A percentile compares a stretch with the other conserved stretches of the same genome.
These are phyloP conservation scores for Chytriomyces hyalinus DNA, from an alignment of 192 early-diverging fungal genomes.

Conservation along the genomic window DNA sequence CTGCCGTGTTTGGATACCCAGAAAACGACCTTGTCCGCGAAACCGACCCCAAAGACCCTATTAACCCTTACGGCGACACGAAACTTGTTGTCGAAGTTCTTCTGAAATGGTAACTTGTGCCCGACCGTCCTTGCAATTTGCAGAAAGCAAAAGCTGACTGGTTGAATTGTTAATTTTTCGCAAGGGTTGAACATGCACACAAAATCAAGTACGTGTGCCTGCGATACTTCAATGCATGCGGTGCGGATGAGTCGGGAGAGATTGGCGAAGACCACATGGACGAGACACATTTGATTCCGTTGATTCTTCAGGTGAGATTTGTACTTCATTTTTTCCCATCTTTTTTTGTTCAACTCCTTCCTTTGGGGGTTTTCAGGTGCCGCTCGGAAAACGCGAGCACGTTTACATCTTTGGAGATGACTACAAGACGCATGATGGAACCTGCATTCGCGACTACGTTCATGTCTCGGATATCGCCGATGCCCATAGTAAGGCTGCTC, in stretches of 20 bases:
- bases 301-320: conserved; percentile 67
- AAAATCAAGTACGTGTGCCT: conserved; percentile 57
- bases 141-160: not conserved
- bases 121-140: not conserved
- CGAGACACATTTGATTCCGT: conserved; percentile 91
- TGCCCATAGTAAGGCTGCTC: conserved; percentile 72
- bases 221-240: conserved; percentile 96
- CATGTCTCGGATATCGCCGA: conserved; percentile 93
- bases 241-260: conserved; percentile 86
- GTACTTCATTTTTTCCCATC: not conserved
- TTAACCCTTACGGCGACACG: conserved; percentile 96
- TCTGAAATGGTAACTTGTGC: conserved; percentile 67
- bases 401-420: conserved; percentile 91
- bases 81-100: conserved; percentile 91
- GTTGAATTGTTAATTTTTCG: not conserved
- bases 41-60: conserved; percentile 70
- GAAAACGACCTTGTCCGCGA: conserved; percentile 74
- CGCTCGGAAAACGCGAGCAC: conserved; percentile 79
- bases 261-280: conserved; percentile 92
- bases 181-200: conserved; percentile 51
- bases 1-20: conserved; percentile 87
- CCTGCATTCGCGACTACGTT: conserved; percentile 92
- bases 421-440: conserved; percentile 91
- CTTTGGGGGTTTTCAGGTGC: conserved; percentile 58
- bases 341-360: not conserved